Evolutionary conservation across 768 basidiomycete genomes (phyloP).

Genomic region (Psilocybe sp.): DNA sequence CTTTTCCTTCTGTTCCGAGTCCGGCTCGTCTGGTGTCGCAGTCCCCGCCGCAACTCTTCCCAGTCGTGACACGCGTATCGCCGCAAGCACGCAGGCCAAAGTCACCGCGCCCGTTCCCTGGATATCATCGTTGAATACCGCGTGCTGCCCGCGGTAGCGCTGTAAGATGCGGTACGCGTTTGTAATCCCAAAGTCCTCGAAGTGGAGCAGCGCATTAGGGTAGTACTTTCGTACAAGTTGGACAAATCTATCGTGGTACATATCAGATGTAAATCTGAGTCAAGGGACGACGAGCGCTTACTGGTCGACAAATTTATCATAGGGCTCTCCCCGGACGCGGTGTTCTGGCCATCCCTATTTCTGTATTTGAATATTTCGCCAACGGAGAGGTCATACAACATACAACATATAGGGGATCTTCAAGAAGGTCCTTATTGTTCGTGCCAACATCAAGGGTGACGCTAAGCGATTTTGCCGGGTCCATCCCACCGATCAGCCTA

Average conservation of each 20-base stretch:
- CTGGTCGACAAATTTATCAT: constrained; percentile 78
- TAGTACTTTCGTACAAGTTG: constrained; percentile 72
- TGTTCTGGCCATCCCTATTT: constrained; percentile 68
- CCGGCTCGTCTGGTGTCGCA: neutral
- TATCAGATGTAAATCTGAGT: neutral
- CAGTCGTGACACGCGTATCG: constrained; percentile 56
- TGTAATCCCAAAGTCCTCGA: constrained; percentile 81
- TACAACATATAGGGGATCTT: constrained; percentile 67
- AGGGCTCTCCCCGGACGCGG: constrained; percentile 69
- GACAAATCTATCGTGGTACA: constrained; percentile 60
- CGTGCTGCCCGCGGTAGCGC: constrained; percentile 58
- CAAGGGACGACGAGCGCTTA: constrained; percentile 23
- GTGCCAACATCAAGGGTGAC: constrained; percentile 79
- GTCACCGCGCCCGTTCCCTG: constrained; percentile 80
- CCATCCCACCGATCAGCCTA: constrained; percentile 64
- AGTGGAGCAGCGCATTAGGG: constrained; percentile 68
- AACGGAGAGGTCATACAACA: constrained; percentile 18
- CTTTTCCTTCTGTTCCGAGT: constrained; percentile 24
- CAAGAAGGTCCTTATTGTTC: constrained; percentile 59
- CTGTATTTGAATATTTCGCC: neutral
- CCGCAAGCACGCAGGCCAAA: constrained; percentile 65
- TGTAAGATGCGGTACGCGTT: constrained; percentile 72
- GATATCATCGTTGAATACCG: constrained; percentile 85
- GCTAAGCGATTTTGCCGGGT: constrained; percentile 55
- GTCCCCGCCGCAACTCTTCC: constrained; percentile 13